Evolutionary conservation across 306 rosid species (phyloP).

Genomic region (Citrullus mucosospermus): DNA sequence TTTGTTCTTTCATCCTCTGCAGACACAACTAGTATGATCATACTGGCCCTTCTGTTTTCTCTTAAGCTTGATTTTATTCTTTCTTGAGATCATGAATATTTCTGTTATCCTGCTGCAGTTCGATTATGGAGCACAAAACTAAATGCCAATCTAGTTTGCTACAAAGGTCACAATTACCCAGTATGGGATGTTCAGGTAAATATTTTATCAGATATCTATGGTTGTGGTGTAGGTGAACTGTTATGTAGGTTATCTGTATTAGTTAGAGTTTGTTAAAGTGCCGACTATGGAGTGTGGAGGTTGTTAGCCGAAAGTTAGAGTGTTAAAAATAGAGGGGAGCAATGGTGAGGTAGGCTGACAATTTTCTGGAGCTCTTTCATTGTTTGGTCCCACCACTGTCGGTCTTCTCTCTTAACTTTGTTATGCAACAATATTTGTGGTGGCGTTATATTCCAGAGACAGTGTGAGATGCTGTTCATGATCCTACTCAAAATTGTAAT

Average conservation of each 20-base stretch:
- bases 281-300: not conserved
- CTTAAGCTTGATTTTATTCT: not conserved
- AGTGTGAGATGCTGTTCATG: not conserved
- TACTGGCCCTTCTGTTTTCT: not conserved
- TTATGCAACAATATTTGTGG: not conserved
- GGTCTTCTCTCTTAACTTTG: not conserved
- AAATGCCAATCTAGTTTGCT: slow-evolving; percentile 89
- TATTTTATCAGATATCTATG: not conserved
- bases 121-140: slow-evolving; percentile 86
- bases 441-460: not conserved
- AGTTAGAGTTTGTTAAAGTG: not conserved
- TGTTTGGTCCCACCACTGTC: not conserved
- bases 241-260: not conserved
- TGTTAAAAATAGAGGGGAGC: not conserved
- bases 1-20: slow-evolving; percentile 86
- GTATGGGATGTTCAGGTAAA: slow-evolving; percentile 98
- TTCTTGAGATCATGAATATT: not conserved
- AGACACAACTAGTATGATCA: slow-evolving; percentile 63
- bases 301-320: not conserved
- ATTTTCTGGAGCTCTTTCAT: not conserved
- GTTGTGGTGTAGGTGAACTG: not conserved
- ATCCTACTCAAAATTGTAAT: not conserved
- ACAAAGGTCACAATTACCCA: slow-evolving; percentile 97
- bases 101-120: slow-evolving; percentile 43
- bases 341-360: not conserved